Evolutionary conservation across 768 basidiomycete genomes (phyloP), one percentile per base, ranked within the genome.

Genomic region (Astraeus odoratus): DNA sequence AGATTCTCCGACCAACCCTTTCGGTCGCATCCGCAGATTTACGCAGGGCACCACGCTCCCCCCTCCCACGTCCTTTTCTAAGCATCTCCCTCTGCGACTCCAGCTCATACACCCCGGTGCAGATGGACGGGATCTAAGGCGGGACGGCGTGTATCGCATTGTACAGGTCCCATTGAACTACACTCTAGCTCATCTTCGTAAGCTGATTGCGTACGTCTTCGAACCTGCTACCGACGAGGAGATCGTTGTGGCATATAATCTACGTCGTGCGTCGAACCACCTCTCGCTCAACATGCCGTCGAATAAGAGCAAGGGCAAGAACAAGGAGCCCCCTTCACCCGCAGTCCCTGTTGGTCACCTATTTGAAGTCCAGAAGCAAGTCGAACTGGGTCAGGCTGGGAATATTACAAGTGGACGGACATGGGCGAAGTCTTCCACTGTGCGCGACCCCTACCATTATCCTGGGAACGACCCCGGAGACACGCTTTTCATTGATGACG

Each of bases 1-100:
- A 5, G 83, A 86, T 64, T 84, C 83, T 0, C 83, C 84, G 0
- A 74, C 78, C 3, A 86, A 85, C 52, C 84, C 83, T 0, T 80
- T 86, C 48, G 80, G 81, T 13, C 66, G 80, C 36, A 76, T 75
- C 38, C 70, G 73, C 15, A 67, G 68, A 12, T 65, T 64, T 4
- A 61, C 60, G 0, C 57, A 68, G 16, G 58, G 64, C 6, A 69
- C 68, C 19, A 61, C 63, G 3, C 64, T 72, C 1, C 72, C 72
- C 0, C 61, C 57, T 12, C 58, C 71, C 0, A 73, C 76, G 0
- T 71, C 75, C 0, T 82, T 78, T 57, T 71, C 70, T 12, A 74
- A 77, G 46, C 83, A 86, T 51, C 67, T 83, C 19, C 68, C 80
- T 0, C 71, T 86, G 13, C 76, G 81, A 16, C 76, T 83, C 56